Conservation (phyloP, 2,329 filamentous ascomycete genomes). For the Mycosphaerella sp. region DNA sequence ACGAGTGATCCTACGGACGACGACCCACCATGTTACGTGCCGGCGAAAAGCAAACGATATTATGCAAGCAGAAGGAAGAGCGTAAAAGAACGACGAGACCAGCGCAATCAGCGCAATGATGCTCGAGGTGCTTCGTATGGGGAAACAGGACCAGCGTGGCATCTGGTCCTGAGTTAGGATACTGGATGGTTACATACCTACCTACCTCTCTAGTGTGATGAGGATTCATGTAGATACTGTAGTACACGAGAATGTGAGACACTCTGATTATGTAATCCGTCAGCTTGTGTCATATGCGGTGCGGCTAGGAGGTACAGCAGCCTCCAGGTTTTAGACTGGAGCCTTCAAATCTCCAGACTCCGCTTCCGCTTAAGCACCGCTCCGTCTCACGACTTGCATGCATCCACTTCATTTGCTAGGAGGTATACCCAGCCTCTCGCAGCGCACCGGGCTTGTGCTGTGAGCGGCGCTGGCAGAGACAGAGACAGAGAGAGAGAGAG, state of each 20-base stretch:
- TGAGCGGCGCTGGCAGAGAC: conserved; percentile 1
- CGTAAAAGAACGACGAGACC: conserved; percentile 6
- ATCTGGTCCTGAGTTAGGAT: conserved; percentile 7
- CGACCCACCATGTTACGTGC: conserved; percentile 1
- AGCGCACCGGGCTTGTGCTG: neutral
- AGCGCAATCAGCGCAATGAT: neutral
- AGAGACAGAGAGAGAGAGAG: neutral
- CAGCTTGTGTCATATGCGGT: neutral
- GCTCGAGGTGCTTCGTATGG: conserved; percentile 5
- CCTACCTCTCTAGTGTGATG: neutral
- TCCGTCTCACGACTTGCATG: neutral
- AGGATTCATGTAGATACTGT: neutral
- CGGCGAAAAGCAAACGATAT: conserved; percentile 9
- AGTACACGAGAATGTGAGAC: neutral
- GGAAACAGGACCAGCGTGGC: conserved; percentile 6
- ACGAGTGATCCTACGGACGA: neutral
- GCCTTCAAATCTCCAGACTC: neutral
- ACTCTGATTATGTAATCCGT: neutral
- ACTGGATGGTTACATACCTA: neutral
- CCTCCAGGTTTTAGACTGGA: neutral
- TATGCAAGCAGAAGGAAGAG: conserved; percentile 7
- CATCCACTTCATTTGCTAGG: neutral
- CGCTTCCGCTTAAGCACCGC: neutral
- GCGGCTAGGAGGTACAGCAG: neutral
- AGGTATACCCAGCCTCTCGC: neutral